These are phyloP conservation scores for Candida broadrunensis DNA, from an alignment of 805 yeast genomes.

Conservation along the genomic window DNA sequence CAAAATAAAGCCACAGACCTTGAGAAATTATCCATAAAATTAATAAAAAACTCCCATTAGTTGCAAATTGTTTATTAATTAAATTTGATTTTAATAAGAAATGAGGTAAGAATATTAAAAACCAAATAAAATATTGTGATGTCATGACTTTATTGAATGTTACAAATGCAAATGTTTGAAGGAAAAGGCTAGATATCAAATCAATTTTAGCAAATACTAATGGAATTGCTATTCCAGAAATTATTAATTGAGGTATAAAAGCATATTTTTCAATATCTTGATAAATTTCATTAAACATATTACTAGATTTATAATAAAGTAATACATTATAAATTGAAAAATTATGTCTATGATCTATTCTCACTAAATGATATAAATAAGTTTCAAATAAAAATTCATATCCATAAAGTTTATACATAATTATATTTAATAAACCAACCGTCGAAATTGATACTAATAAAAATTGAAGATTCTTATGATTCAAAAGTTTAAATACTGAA, in stretches of 20 bases:
- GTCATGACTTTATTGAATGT: slow-evolving; percentile 64
- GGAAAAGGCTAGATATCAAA: slow-evolving; percentile 30
- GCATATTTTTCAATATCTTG: slow-evolving; percentile 55
- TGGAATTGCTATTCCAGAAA: slow-evolving; percentile 63
- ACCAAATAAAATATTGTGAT: slow-evolving; percentile 96
- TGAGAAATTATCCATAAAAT: slow-evolving; percentile 69
- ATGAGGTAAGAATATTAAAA: slow-evolving; percentile 78
- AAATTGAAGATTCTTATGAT: slow-evolving; percentile 25
- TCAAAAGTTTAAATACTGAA: slow-evolving; percentile 39
- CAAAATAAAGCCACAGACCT: slow-evolving; percentile 74
- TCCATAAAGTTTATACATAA: slow-evolving; percentile 74
- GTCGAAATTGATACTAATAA: slow-evolving; percentile 37
- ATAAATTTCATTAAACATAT: background rate
- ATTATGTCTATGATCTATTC: slow-evolving; percentile 93
- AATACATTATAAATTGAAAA: slow-evolving; percentile 83
- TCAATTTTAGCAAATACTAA: slow-evolving; percentile 29
- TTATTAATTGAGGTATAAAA: slow-evolving; percentile 74
- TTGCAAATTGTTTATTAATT: slow-evolving; percentile 14
- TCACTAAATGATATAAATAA: slow-evolving; percentile 74
- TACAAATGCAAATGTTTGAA: slow-evolving; percentile 45
- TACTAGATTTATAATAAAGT: slow-evolving; percentile 58
- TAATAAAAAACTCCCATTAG: slow-evolving; percentile 38
- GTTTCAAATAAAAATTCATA: slow-evolving; percentile 72
- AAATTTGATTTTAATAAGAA: slow-evolving; percentile 48
- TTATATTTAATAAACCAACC: slow-evolving; percentile 43